Conservation (phyloP, 192 early-diverging fungal genomes). For the Coemansia sp. region DNA sequence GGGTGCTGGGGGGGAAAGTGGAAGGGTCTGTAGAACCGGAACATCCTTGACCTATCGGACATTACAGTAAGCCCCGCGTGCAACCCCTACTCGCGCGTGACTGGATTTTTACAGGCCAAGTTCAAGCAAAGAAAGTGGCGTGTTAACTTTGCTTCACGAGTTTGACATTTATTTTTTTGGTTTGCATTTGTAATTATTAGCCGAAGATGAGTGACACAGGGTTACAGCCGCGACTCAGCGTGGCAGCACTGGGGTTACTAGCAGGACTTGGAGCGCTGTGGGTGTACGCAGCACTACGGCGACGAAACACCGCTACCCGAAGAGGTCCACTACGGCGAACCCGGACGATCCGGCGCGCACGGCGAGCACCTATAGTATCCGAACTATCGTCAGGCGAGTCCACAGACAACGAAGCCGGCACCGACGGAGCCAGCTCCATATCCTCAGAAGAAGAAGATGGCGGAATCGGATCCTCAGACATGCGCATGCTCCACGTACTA, state of each 20-base stretch:
- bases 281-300: constrained; percentile 34
- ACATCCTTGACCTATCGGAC: neutral
- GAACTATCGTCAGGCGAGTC: neutral
- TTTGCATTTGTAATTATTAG: neutral
- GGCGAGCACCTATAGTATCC: constrained; percentile 20
- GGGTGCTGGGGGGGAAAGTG: neutral
- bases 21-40: neutral
- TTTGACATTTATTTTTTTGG: neutral
- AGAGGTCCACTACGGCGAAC: constrained; percentile 24
- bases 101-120: neutral
- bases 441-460: neutral
- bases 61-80: neutral
- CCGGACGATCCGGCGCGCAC: constrained; percentile 44
- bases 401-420: constrained; percentile 20
- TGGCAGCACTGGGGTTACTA: constrained; percentile 33
- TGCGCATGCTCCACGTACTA: constrained; percentile 65
- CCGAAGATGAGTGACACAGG: constrained; percentile 1
- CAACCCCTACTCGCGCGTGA: neutral
- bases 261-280: constrained; percentile 40
- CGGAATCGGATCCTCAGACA: constrained; percentile 28
- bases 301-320: constrained; percentile 1
- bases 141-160: neutral
- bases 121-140: neutral
- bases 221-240: constrained; percentile 35
- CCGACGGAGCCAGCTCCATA: neutral